Evolutionary conservation across 495 filamentous ascomycete species (phyloP).

Genomic region (Penicillium soppii): DNA sequence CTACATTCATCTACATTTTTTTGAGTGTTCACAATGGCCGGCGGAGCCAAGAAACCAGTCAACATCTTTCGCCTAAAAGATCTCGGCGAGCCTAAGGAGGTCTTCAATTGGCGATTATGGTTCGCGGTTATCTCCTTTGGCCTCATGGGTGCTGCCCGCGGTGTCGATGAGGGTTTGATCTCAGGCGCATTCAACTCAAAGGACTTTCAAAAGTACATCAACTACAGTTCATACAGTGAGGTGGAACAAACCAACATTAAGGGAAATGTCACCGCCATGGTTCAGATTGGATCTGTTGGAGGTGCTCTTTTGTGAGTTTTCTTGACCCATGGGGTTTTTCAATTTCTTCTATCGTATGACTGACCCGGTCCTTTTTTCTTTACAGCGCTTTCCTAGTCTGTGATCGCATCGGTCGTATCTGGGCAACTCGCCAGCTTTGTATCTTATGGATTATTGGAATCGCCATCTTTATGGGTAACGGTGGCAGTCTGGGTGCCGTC

Average conservation of each 20-base stretch:
- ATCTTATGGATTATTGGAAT: slow-evolving; percentile 67
- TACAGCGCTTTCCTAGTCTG: slow-evolving; percentile 60
- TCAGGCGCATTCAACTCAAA: slow-evolving; percentile 63
- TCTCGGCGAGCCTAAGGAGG: slow-evolving; percentile 52
- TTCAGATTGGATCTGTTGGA: slow-evolving; percentile 65
- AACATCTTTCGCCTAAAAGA: slow-evolving; percentile 63
- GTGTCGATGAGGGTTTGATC: slow-evolving; percentile 72
- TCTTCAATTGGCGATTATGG: slow-evolving; percentile 66
- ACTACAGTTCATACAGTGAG: slow-evolving; percentile 51
- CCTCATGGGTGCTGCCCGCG: slow-evolving; percentile 64
- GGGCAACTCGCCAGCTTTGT: slow-evolving; percentile 67
- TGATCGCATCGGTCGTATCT: slow-evolving; percentile 66
- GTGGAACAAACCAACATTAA: slow-evolving; percentile 60
- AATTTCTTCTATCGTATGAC: neutral
- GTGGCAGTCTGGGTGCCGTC: slow-evolving; percentile 59
- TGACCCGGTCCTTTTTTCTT: neutral
- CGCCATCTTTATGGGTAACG: slow-evolving; percentile 64
- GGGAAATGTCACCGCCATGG: slow-evolving; percentile 71
- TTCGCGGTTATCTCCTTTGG: slow-evolving; percentile 66
- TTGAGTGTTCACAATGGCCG: slow-evolving; percentile 48
- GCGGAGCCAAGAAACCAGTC: slow-evolving; percentile 62
- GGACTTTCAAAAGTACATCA: slow-evolving; percentile 59
- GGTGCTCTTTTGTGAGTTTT: slow-evolving; percentile 58
- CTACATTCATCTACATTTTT: neutral
- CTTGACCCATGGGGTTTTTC: neutral